A percentile compares a stretch with the other conserved stretches of the same genome.
Evolutionary conservation across 495 filamentous ascomycete genomes (phyloP).

Genomic region (Penicillium lagena): DNA sequence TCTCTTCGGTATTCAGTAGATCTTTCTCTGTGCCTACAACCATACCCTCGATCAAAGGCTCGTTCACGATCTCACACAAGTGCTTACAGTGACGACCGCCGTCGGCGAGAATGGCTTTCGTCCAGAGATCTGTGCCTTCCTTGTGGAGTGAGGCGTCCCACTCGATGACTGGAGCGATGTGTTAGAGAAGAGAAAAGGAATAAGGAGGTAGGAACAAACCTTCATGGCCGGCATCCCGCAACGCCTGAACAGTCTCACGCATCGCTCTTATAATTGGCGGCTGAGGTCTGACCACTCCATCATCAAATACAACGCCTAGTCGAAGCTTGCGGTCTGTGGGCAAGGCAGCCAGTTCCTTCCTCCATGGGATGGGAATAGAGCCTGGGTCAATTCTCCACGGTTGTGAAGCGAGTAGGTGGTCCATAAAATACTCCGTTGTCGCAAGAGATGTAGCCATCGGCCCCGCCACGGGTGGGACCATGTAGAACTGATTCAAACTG

Average conservation of each 20-base stretch:
- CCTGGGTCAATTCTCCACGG: conserved; percentile 28
- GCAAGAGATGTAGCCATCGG: conserved; percentile 20
- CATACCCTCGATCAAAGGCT: conserved; percentile 50
- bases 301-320: conserved; percentile 46
- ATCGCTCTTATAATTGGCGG: conserved; percentile 46
- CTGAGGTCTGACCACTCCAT: conserved; percentile 49
- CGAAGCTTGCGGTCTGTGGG: conserved; percentile 27
- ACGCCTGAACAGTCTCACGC: conserved; percentile 30
- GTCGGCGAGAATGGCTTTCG: conserved; percentile 51
- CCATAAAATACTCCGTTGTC: conserved; percentile 26
- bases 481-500: conserved; percentile 22
- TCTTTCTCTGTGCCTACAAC: conserved; percentile 29
- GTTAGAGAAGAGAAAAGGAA: neutral
- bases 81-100: conserved; percentile 47
- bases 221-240: conserved; percentile 38
- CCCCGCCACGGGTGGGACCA: conserved; percentile 24
- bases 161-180: conserved; percentile 30
- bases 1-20: conserved; percentile 20
- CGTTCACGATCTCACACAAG: conserved; percentile 45
- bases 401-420: conserved; percentile 14
- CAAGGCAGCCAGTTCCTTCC: conserved; percentile 19
- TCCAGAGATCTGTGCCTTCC: conserved; percentile 31
- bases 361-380: conserved; percentile 39
- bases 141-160: conserved; percentile 31
- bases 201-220: conserved; percentile 18